Conservation (phyloP, 2,329 filamentous ascomycete genomes). For the Onygenales sp. region DNA sequence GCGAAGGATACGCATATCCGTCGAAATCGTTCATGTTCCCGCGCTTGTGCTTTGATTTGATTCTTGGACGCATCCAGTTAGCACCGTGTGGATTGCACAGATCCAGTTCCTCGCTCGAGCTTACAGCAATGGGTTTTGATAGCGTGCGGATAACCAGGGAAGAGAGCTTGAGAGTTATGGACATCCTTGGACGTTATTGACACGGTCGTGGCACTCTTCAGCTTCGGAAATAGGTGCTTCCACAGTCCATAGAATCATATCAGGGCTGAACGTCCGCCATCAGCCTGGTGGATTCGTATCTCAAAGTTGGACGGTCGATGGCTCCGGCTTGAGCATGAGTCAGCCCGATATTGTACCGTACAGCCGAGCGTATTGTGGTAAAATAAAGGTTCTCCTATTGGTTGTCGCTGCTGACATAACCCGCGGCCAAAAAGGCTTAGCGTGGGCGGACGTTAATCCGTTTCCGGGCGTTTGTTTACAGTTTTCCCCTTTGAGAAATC, state of each 20-base stretch:
- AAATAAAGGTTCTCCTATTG: too few relatives aligned
- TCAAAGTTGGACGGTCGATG: too few relatives aligned
- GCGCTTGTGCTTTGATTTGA: slow-evolving; percentile 57
- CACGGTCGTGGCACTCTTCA: neutral
- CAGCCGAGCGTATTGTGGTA: too few relatives aligned
- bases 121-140: slow-evolving; percentile 59
- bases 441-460: slow-evolving; percentile 2
- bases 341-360: too few relatives aligned
- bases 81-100: neutral
- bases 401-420: neutral
- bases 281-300: too few relatives aligned
- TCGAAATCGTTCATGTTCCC: slow-evolving; percentile 59
- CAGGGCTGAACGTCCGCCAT: neutral
- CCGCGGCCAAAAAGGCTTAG: neutral
- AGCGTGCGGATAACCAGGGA: slow-evolving; percentile 56
- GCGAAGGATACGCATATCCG: slow-evolving; percentile 52
- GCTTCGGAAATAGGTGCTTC: neutral
- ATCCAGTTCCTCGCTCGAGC: slow-evolving; percentile 13
- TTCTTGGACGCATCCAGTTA: slow-evolving; percentile 38
- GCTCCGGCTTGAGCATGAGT: too few relatives aligned
- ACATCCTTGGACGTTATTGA: slow-evolving; percentile 36
- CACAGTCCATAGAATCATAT: neutral
- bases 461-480: slow-evolving; percentile 12
- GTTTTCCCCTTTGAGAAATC: slow-evolving; percentile 10
- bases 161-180: slow-evolving; percentile 56